phyloP scores from a whole-genome alignment of 495 filamentous ascomycete genomes.

The Corynascus novoguineensis region DNA sequence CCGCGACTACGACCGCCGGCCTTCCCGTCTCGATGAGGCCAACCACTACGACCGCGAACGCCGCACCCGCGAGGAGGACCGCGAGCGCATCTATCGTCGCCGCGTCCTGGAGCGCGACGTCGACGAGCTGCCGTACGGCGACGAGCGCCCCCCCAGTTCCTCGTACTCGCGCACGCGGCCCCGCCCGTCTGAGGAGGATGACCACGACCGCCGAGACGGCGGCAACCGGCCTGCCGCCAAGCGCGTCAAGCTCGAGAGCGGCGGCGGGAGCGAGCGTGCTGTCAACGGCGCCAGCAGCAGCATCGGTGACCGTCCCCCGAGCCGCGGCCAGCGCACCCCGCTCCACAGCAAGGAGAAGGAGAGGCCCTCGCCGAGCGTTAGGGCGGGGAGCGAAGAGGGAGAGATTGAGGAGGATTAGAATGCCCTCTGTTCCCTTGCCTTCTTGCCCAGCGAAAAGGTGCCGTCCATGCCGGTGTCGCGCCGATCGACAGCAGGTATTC shows the following conservation, averaged over 20 bases:
- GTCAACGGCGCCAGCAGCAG: neutral
- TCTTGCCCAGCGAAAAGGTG: too few relatives aligned
- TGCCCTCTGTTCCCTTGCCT: neutral
- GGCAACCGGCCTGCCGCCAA: constrained; percentile 37
- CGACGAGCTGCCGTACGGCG: constrained; percentile 84
- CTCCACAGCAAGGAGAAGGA: constrained; percentile 59
- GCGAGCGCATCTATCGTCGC: constrained; percentile 76
- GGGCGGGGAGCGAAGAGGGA: constrained; percentile 91
- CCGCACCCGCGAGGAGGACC: constrained; percentile 75
- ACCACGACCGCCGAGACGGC: constrained; percentile 55
- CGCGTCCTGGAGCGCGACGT: constrained; percentile 71
- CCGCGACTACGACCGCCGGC: constrained; percentile 38
- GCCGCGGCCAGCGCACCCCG: neutral
- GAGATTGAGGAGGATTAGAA: constrained; percentile 89
- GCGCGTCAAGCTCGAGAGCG: constrained; percentile 19
- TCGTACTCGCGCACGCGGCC: constrained; percentile 62
- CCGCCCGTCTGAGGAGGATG: constrained; percentile 59
- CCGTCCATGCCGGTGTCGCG: too few relatives aligned
- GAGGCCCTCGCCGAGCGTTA: constrained; percentile 51
- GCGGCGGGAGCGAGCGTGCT: neutral
- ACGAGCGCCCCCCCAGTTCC: constrained; percentile 58
- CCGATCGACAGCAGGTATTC: too few relatives aligned
- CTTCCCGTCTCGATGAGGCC: constrained; percentile 43
- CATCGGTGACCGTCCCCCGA: neutral
- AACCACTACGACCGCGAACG: constrained; percentile 63